A percentile compares a stretch with the other conserved stretches of the same genome.
These are phyloP conservation scores for Mycena venus DNA, from an alignment of 768 basidiomycete species.

Conservation along the genomic window DNA sequence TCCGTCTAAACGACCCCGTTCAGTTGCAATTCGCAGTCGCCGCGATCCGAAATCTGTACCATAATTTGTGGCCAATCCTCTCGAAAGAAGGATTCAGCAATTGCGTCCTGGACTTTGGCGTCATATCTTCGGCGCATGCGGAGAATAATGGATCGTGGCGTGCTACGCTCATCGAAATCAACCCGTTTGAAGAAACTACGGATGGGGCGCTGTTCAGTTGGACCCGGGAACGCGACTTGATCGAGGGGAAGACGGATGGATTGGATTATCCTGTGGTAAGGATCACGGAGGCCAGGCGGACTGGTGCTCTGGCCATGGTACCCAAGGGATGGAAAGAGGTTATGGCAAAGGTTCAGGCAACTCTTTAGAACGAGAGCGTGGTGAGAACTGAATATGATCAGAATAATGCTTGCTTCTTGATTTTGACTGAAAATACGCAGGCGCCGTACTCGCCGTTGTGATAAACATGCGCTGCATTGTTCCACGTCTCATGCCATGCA, in stretches of 20 bases:
- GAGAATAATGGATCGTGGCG: not conserved
- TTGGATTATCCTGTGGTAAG: conserved; percentile 24
- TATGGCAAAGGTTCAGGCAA: conserved; percentile 14
- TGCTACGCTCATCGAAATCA: conserved; percentile 28
- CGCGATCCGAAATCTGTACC: conserved; percentile 3
- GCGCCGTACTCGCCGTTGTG: no score
- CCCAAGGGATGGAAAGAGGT: conserved; percentile 29
- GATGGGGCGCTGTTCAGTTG: conserved; percentile 36
- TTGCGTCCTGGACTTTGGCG: conserved; percentile 29
- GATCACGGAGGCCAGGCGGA: conserved; percentile 18
- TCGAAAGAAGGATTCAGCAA: not conserved
- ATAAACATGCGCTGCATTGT: no score
- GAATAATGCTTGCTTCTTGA: no score
- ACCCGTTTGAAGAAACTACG: conserved; percentile 35
- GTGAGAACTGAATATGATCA: no score
- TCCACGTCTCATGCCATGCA: no score
- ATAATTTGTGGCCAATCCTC: conserved; percentile 14
- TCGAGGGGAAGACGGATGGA: conserved; percentile 22
- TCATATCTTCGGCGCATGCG: not conserved
- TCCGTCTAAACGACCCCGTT: not conserved
- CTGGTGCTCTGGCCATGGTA: conserved; percentile 27
- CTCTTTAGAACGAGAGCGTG: not conserved
- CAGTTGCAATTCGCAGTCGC: not conserved
- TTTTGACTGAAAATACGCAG: no score
- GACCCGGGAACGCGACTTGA: conserved; percentile 27